These are phyloP conservation scores for Epichloe glyceriae DNA, from an alignment of 2,329 filamentous ascomycete genomes.

Conservation along the genomic window DNA sequence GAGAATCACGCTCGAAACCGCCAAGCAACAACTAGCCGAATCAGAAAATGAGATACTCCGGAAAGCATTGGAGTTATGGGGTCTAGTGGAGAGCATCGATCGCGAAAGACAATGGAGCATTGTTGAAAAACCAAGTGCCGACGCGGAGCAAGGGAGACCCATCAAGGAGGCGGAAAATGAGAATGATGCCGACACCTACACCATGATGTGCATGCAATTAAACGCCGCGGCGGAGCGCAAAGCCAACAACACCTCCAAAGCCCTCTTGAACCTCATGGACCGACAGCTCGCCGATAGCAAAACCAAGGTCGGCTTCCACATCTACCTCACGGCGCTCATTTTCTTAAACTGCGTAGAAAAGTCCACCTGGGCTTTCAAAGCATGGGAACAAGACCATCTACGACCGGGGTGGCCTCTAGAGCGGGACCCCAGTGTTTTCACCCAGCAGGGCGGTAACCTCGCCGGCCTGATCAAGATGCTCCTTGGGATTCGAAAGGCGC, in stretches of 20 bases:
- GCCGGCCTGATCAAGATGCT: constrained; percentile 49
- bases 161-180: constrained; percentile 37
- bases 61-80: constrained; percentile 50
- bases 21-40: constrained; percentile 31
- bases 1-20: constrained; percentile 43
- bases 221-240: constrained; percentile 52
- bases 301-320: constrained; percentile 43
- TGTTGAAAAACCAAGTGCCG: constrained; percentile 30
- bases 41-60: constrained; percentile 41
- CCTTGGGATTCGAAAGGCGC: constrained; percentile 43
- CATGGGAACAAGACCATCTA: constrained; percentile 51
- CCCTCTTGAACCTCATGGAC: constrained; percentile 47
- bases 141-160: constrained; percentile 27
- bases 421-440: constrained; percentile 40
- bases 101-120: constrained; percentile 50
- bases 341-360: constrained; percentile 55
- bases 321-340: constrained; percentile 49
- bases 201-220: constrained; percentile 50
- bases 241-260: constrained; percentile 45
- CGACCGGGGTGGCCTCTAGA: constrained; percentile 49
- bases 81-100: constrained; percentile 51
- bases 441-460: constrained; percentile 45
- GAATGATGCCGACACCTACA: constrained; percentile 43
- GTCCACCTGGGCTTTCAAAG: constrained; percentile 55
- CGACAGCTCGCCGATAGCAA: constrained; percentile 48